Evolutionary conservation across 345 rosid genomes (phyloP), one percentile per base, ranked within the genome.

Genomic region (Corchorus capsularis): DNA sequence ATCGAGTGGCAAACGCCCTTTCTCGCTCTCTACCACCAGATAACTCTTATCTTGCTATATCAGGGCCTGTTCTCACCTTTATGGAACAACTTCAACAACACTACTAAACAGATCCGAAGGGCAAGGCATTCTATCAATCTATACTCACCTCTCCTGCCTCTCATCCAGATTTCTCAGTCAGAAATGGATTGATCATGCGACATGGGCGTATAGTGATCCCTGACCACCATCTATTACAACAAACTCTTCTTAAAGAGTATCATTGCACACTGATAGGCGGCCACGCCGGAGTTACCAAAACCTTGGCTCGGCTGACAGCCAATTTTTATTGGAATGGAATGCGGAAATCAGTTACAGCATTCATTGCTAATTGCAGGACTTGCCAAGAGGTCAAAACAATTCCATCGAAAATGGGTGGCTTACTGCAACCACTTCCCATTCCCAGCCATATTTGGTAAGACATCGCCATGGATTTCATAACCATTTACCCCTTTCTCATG

Each of bases 241-340:
- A 4, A 3, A 6, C 43, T 27, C 43, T 39, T 39, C 5, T 39
- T 39, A 39, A 4, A 39, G 75, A 77, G 46, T 77, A 69, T 39
- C 14, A 50, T 35, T 53, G 62, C 37, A 32, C 71, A 5, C 17
- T 3, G 16, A 34, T 34, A 11, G 69, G 65, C 8, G 53, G 72
- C 4, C 74, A 76, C 6, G 43, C 13, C 0, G 35, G 35, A 22
- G 1, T 34, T 22, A 6, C 4, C 10, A 76, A 55, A 32, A 32
- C 66, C 13, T 27, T 76, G 4, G 32, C 74, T 10, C 47, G 67
- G 15, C 34, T 54, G 41, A 53, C 43, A 6, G 43, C 43, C 0
- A 39, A 1, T 39, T 39, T 75, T 55, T 75, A 65, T 27, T 75
- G 46, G 73, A 45, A 41, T 11, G 54, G 43, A 9, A 66, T 75